Evolutionary conservation across 2,329 filamentous ascomycete genomes (phyloP), one percentile per base, ranked within the genome.

Genomic region (Alternaria tenuissima): DNA sequence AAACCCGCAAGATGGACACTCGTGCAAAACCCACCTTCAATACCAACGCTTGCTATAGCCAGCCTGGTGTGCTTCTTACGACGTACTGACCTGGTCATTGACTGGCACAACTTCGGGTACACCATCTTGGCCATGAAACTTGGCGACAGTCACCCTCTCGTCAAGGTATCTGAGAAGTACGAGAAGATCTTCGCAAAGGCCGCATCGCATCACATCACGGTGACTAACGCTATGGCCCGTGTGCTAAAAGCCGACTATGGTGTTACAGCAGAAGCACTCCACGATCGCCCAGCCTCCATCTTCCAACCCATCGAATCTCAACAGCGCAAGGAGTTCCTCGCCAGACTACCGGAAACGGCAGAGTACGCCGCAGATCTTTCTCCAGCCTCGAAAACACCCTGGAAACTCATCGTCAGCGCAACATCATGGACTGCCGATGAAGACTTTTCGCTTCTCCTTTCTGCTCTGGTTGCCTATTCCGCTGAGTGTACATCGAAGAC

Each of bases 31-130:
- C 95, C 95, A 7, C 95, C 95, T 0, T 95, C 94, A 0, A 97
- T 98, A 60, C 95, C 95, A 0, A 96, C 93, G 0, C 86, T 99
- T 22, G 87, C 90, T 52, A 83, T 97, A 38, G 91, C 92, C 16
- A 84, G 89, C 22, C 63, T 94, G 4, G 84, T 92, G 48, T 92
- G 91, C 71, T 86, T 89, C 68, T 78, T 96, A 52, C 89, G 95
- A 51, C 90, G 92, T 68, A 96, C 92, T 39, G 87, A 87, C 57
- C 85, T 99, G 4, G 85, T 98, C 62, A 91, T 98, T 56, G 95
- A 99, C 82, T 99, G 95, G 95, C 95, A 99, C 82, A 99, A 99
- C 80, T 98, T 97, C 79, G 95, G 94, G 68, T 97, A 94, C 84
- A 94, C 93, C 8, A 96, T 99, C 69, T 87, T 99, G 4, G 91